Base-by-base conservation (phyloP, 306 rosid species). In the Rosa multiflora region DNA sequence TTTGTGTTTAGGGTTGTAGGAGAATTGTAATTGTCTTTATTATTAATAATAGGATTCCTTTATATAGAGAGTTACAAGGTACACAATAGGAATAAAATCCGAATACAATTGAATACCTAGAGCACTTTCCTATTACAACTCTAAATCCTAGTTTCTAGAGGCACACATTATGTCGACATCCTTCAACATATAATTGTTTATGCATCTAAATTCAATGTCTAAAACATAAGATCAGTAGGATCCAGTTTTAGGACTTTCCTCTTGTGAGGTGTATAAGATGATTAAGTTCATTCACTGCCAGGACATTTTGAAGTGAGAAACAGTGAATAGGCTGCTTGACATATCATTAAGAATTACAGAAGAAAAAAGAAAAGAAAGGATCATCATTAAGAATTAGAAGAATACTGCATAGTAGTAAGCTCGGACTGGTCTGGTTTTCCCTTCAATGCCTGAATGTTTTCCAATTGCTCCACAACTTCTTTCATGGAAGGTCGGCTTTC, bases 401-500 rank as follows among this genome's bases (percentile, higher is more conserved):
- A 23, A 58, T 46, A 21, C 21, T 56, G 74, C 17, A 73, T 43
- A 13, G 67, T 49, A 11, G 12, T 70, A 47, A 75, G 78, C 63
- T 76, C 82, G 6, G 66, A 21, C 12, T 56, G 12, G 12, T 56
- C 8, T n/a, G 63, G 5, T 56, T n/a, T 87, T 89, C 43, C 74
- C 21, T 82, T 79, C 43, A 86, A 75, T 56, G 88, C 83, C 70
- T 86, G 72, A 23, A 94, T 87, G 74, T 29, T n/a, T 82, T 91
- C 92, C 81, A 94, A 75, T 15, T 78, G 59, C 74, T 77, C 91
- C 20, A 86, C 14, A 14, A 94, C 95, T 59, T 86, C 89, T 67
- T 83, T 82, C 99, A 92, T 94, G 42, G 92, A 82, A 44, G 99
- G 97, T 2, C 99, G 97, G 23, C 26, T 51, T 74, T 71, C 85